Conservation (phyloP, 768 basidiomycete species). For the Naganishia kalamii region DNA sequence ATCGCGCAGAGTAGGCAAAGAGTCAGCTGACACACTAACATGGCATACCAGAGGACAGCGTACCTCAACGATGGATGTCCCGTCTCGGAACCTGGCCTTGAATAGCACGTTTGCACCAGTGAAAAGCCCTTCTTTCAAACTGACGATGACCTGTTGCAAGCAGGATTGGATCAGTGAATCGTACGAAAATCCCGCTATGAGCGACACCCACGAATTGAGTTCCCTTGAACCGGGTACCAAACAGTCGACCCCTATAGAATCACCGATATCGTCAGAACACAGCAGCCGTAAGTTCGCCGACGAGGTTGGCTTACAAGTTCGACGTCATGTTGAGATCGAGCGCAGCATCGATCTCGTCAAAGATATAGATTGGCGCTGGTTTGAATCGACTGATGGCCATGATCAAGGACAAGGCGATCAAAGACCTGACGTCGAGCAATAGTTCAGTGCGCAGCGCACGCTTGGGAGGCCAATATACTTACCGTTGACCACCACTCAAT, state of each 20-base stretch:
- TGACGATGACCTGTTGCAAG: constrained; percentile 66
- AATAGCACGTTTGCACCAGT: constrained; percentile 96
- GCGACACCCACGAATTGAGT: constrained; percentile 54
- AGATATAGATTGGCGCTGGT: constrained; percentile 97
- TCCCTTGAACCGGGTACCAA: constrained; percentile 93
- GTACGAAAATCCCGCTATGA: too few species aligned
- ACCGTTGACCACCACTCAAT: constrained; percentile 94
- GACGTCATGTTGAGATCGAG: constrained; percentile 79
- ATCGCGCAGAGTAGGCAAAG: too few species aligned
- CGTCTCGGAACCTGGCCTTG: constrained; percentile 84
- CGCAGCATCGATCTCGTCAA: constrained; percentile 97
- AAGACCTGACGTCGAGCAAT: constrained; percentile 58
- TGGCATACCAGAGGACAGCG: constrained; percentile 2
- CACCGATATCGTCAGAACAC: background rate
- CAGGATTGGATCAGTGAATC: background rate
- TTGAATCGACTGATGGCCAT: constrained; percentile 99
- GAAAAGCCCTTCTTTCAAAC: constrained; percentile 91
- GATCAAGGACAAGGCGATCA: constrained; percentile 94
- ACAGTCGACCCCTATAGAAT: constrained; percentile 64
- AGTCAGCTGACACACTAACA: background rate
- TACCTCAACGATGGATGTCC: constrained; percentile 78
- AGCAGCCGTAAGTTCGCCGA: too few species aligned
- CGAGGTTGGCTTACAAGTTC: constrained; percentile 8
- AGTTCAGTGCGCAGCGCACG: background rate
- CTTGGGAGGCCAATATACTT: constrained; percentile 28